Evolutionary conservation across 257 asterid genomes (phyloP).

Genomic region (Solanum okadae): DNA sequence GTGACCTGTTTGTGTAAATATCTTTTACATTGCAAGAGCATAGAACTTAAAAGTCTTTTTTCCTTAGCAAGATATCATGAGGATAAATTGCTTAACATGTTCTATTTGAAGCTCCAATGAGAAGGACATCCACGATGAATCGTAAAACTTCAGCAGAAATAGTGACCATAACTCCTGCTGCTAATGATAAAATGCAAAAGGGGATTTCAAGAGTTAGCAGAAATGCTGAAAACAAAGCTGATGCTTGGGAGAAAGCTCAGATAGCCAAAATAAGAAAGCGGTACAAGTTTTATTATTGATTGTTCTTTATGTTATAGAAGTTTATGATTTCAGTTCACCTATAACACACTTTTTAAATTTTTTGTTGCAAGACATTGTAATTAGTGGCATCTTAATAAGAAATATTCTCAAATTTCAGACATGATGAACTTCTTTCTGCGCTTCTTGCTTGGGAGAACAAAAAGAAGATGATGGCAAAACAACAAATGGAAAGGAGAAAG

Average conservation of each 20-base stretch:
- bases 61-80: neutral
- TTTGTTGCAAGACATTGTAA: neutral
- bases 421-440: slow-evolving; percentile 31
- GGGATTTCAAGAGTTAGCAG: slow-evolving; percentile 13
- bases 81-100: neutral
- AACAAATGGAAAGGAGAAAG: slow-evolving; percentile 47
- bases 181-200: slow-evolving; percentile 19
- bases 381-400: neutral
- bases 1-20: neutral
- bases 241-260: slow-evolving; percentile 59
- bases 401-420: slow-evolving; percentile 24
- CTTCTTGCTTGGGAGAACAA: slow-evolving; percentile 55
- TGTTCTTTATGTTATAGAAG: neutral
- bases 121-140: slow-evolving; percentile 18
- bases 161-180: slow-evolving; percentile 14
- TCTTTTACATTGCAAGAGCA: neutral
- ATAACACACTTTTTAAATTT: neutral
- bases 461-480: slow-evolving; percentile 37
- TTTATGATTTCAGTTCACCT: neutral
- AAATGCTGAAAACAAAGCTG: slow-evolving; percentile 27
- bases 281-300: slow-evolving; percentile 15
- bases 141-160: slow-evolving; percentile 15
- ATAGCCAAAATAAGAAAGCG: slow-evolving; percentile 44
- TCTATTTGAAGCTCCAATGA: slow-evolving; percentile 21
- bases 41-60: neutral